Evolutionary conservation across 176 grass and related monocot species (phyloP), one percentile per base, ranked within the genome.

Genomic region (Olyra latifolia): DNA sequence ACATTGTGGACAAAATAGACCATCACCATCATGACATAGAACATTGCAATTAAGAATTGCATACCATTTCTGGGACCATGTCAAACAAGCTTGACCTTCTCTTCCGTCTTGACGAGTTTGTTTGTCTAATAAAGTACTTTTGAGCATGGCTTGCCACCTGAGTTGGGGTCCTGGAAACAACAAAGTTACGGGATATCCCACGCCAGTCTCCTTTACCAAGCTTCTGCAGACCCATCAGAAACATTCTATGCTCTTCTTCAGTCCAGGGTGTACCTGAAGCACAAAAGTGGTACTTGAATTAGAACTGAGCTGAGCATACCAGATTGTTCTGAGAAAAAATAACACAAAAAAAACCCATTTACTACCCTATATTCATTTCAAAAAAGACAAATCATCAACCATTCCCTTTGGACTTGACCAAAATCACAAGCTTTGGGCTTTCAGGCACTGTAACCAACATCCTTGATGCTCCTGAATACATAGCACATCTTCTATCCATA

Each of bases 71-170:
- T 17, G 89, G 79, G 14, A 94, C 83, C 92, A 98, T 94, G 74
- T 98, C 95, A 81, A 98, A 94, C 61, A 98, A 80, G 81, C 95
- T 98, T 60, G 92, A 89, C 41, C 95, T 90, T 11, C 92, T 90
- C 88, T 98, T 98, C 47, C 92, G 74, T 61, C 89, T 93, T 17
- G 89, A 91, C 40, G 88, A 82, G 65, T 98, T 98, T 75, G 80
- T 89, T 75, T 91, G 95, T 72, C 95, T 87, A 41, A 98, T 90
- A 58, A 98, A 98, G 59, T 98, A 92, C 69, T 94, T 98, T 66
- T 98, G 92, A 58, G 95, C 95, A 89, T 98, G 95, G 77, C 95
- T 98, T 54, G 95, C 95, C 55, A 98, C 95, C 65, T 98, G 95
- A 81, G 95, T 98, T 11, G 95, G 92, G 16, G 92, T 98, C 69